A percentile compares a stretch with the other conserved stretches of the same genome.
Evolutionary conservation across 2,329 filamentous ascomycete species (phyloP).

Genomic region (Lasiodiplodia citricola): DNA sequence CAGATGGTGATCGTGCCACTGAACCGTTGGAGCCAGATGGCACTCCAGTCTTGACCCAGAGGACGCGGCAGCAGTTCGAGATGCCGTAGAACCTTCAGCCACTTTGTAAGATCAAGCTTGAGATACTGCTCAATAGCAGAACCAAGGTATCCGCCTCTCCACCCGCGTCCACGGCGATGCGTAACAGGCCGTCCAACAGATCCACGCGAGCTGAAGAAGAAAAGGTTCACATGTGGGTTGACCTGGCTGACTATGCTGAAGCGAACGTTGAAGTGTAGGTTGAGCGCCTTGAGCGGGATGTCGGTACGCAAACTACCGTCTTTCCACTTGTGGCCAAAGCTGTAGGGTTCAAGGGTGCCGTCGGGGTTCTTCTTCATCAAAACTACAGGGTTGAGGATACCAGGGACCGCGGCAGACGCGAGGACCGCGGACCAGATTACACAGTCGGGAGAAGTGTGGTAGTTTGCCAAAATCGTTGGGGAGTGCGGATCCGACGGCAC

Average conservation of each 20-base stretch:
- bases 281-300: conserved; percentile 91
- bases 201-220: conserved; percentile 96
- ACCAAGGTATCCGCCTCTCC: conserved; percentile 65
- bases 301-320: conserved; percentile 93
- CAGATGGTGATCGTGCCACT: conserved; percentile 95
- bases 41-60: conserved; percentile 93
- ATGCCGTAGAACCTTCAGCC: conserved; percentile 92
- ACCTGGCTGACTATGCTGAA: conserved; percentile 89
- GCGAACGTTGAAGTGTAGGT: conserved; percentile 97
- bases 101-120: conserved; percentile 96
- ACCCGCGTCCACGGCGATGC: conserved; percentile 27
- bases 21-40: conserved; percentile 95
- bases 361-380: conserved; percentile 84
- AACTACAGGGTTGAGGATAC: conserved; percentile 93
- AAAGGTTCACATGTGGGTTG: conserved; percentile 97
- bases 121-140: conserved; percentile 92
- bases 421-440: conserved; percentile 98
- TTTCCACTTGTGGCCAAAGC: conserved; percentile 99
- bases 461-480: conserved; percentile 90
- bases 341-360: conserved; percentile 83
- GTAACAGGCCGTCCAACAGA: conserved; percentile 79
- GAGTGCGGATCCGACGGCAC: conserved; percentile 96
- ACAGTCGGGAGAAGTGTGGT: conserved; percentile 92
- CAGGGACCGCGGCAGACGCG: conserved; percentile 92
- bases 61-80: conserved; percentile 89